Evolutionary conservation across 176 grass and related monocot species (phyloP), one percentile per base, ranked within the genome.

Genomic region (Typha latifolia): DNA sequence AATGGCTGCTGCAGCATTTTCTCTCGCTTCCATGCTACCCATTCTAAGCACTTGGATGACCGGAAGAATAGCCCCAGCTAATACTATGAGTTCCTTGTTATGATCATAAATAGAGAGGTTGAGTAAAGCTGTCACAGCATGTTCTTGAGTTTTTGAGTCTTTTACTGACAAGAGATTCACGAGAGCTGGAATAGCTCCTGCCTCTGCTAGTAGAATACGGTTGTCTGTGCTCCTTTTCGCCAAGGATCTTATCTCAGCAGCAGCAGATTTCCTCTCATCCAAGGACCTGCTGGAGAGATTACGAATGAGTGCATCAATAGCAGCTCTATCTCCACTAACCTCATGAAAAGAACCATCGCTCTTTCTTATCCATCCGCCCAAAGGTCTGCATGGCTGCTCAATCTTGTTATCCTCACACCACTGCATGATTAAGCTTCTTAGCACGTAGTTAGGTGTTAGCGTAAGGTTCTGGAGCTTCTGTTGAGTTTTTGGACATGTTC

Each of bases 101-200:
- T 90, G 78, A 73, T 99, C 94, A 83, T 93, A 99, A 80, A 99
- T 99, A 0, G 94, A 93, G 29, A 93, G 85, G 68, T 93, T 99
- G 29, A 93, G 68, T 68, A 99, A 81, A 47, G 89, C 72, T 32
- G 94, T 99, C 51, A 99, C 86, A 64, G 94, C 80, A 14, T 93
- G 89, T 79, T 99, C 94, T 78, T 99, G 94, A 19, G 84, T 92
- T 72, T 93, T 99, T 5, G n/a, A 67, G 50, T 93, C 94, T 74
- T 93, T 84, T 7, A 72, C 85, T 8, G 85, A 90, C 55, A 99
- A 49, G 59, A 99, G 86, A 57, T 76, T 82, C 56, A 93, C 86
- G 6, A 99, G 61, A 77, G 82, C 81, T 0, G 89, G 89, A 34
- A 99, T 90, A 51, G 94, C 94, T 72, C 89, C 84, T 0, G 94